Evolutionary conservation across 148 eudicot species (phyloP), one percentile per base, ranked within the genome.

Genomic region (Vaccinium macrocarpon): DNA sequence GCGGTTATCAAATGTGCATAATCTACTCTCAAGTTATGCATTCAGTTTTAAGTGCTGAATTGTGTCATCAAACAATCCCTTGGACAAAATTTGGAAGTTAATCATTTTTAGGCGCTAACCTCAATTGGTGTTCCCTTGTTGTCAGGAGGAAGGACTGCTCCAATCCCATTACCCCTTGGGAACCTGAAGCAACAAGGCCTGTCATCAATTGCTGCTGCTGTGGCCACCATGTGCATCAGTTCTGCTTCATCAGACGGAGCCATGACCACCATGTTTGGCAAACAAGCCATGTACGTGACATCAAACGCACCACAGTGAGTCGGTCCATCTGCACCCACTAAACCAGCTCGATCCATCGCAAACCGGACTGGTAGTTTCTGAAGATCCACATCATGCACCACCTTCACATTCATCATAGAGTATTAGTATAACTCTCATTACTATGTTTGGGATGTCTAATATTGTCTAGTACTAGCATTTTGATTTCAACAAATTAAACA

Each of bases 231-330:
- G 78, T 89, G 83, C 84, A 89, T 85, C 12, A 89, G 91, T 51
- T 89, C 89, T 48, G 76, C 64, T 73, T 89, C 91, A 18, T 77
- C 81, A 0, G 91, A 84, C 1, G 91, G 91, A 32, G 89, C 91
- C 91, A 89, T 89, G 72, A 89, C 89, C 61, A 89, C 91, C 91
- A 89, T 89, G 61, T 89, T 89, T 21, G 89, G 91, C 52, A 89
- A 81, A 62, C 91, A 89, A 71, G 91, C 89, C 91, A 89, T 87
- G 85, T 64, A 89, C 8, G 91, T 81, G 4, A 85, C 83, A 84
- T 89, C 91, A 84, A 89, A 89, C 23, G 91, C 87, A 0, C 91
- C 91, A 81, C 87, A 87, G 73, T 89, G 91, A 1, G 91, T 89
- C 8, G 91, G 89, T 70, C 91, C 91, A 80, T 89, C 91, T 57